Percentiles rank a stretch among this genome's conserved stretches.
Conservation (phyloP, 352 stramenopile genomes). For the Globisporangium perplexum region DNA sequence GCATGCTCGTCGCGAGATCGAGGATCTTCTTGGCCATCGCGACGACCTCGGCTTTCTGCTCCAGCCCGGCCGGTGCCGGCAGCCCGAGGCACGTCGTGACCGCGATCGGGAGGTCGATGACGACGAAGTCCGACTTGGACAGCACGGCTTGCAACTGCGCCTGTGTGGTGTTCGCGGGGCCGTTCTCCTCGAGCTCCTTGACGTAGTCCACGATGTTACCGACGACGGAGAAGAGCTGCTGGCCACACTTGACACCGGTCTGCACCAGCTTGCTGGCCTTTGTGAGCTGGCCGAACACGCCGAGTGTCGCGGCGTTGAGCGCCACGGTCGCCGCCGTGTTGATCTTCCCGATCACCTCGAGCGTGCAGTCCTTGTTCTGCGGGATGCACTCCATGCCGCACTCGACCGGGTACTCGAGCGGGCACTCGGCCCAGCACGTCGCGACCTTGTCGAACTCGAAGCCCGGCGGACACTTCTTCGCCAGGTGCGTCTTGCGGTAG, state of each 20-base stretch:
- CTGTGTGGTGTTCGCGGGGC: conserved; percentile 31
- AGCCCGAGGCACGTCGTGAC: conserved; percentile 41
- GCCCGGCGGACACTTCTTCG: conserved; percentile 12
- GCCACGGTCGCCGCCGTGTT: conserved; percentile 36
- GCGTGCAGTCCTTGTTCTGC: conserved; percentile 49
- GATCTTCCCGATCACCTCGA: conserved; percentile 50
- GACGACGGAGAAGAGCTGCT: conserved; percentile 37
- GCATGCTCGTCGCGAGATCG: conserved; percentile 17
- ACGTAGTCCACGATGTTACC: conserved; percentile 38
- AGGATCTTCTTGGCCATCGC: conserved; percentile 12
- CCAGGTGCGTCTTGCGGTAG: conserved; percentile 19
- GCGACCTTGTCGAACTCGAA: conserved; percentile 16
- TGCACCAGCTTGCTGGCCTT: conserved; percentile 34
- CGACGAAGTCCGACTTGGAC: conserved; percentile 47
- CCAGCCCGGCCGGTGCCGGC: not conserved
- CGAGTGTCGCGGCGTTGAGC: conserved; percentile 41
- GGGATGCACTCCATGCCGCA: conserved; percentile 55
- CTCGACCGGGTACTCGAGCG: conserved; percentile 67
- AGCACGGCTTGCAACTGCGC: conserved; percentile 41
- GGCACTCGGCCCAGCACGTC: conserved; percentile 65
- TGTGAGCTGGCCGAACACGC: conserved; percentile 44
- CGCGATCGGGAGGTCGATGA: conserved; percentile 41
- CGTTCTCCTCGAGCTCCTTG: conserved; percentile 28
- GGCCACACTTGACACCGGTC: conserved; percentile 34
- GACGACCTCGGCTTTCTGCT: conserved; percentile 4